Base-by-base conservation (phyloP, 2,329 filamentous ascomycete genomes). In the Arthrobotrys iridis region DNA sequence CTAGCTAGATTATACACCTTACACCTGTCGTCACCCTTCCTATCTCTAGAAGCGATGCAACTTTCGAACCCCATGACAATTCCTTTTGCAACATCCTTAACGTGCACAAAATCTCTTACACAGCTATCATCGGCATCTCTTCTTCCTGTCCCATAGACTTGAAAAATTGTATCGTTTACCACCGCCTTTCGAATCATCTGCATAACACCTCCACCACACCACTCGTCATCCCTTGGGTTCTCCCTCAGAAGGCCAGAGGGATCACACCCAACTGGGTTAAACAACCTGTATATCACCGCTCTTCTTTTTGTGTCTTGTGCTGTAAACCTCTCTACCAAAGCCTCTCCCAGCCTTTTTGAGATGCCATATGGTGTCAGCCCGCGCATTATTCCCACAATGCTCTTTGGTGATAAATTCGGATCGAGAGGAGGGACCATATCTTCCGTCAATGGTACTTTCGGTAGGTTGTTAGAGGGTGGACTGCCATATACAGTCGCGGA, bases 191-290 rank as follows among this genome's bases (percentile, higher is more conserved):
- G 84, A 43, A 90, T 86, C 11, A 90, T 86, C 0, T 88, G 89
- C 77, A 90, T 86, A 37, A 91, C 83, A 79, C 90, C 90, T 26
- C 87, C 88, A 10, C 88, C 87, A 35, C 83, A 67, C 52, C 45
- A 52, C n/a, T 48, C 4, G 22, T 26, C 84, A 68, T 86, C 85
- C 58, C 85, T 85, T 22, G 89, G 88, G 79, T 89, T 87, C 81
- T 91, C 89, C n/a, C 88, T 87, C 3, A 90, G 82, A 8, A 88
- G 82, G 8, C 88, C 88, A 1, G 87, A 89, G 33, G 87, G 83
- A 79, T 90, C 87, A 80, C 88, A 90, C 7, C 89, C 88, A 66
- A 90, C 86, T 0, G 88, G 88, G 77, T 90, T 90, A 82, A 90
- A 90, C 81, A 90, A 90, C 20, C 88, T 84, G 33, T 90, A 83